Base-by-base conservation (phyloP, 2,329 filamentous ascomycete species). In the Fusarium sp. region DNA sequence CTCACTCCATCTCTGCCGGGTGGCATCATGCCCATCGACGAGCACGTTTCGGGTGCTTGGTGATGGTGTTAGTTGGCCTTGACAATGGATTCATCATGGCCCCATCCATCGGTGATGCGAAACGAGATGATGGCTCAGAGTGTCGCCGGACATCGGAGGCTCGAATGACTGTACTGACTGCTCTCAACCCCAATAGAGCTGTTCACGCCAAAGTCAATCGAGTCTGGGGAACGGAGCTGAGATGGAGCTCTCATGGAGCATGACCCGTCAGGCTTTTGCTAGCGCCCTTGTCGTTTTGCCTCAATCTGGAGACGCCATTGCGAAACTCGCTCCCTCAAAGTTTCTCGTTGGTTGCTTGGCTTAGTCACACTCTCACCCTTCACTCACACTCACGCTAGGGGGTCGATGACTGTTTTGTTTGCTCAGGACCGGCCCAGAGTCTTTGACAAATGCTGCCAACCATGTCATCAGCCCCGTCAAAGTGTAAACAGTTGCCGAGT, bases 191-290 rank as follows among this genome's bases (percentile, higher is more conserved):
- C 59, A 64, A 60, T 62, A 65, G 56, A 27, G 56, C 20, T 37
- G 32, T 58, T 37, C 23, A 9, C 52, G 54, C 20, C 32, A 37
- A 27, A 27, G 35, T 25, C 25, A 35, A 52, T 66, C 34, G 30
- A 75, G 73, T 75, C 72, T 70, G 72, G 66, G 73, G 72, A 71
- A 73, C 66, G 65, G 62, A 75, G 70, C 69, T 67, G 66, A 64
- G 20, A 37, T 27, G 34, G 62, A 73, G 52, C 63, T 70, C 34
- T 35, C 34, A 27, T 10, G 35, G 20, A 50, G 25, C 32, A 70
- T 72, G 27, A 56, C 60, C 61, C 67, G 54, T 48, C 52, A 39
- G 54, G 63, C 37, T 64, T 65, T 60, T 59, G 54, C 63, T 66
- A 66, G 63, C 58, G 56, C 30, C 30, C 50, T 52, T 39, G 35